phyloP scores from a whole-genome alignment of 1,139 yeast species.

The Kazachstania sp. region DNA sequence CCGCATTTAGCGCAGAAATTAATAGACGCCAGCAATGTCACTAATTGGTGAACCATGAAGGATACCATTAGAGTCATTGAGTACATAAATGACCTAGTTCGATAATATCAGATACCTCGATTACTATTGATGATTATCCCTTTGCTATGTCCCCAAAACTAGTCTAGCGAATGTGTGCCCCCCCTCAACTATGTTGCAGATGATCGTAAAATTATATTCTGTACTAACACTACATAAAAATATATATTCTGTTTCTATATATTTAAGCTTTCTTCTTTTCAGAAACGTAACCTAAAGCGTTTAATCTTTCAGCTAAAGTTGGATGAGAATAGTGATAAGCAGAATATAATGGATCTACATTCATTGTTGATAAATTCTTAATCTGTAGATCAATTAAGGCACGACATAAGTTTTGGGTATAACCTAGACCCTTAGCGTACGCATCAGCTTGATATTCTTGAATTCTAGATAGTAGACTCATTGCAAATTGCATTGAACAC shows the following conservation, averaged over 20 bases:
- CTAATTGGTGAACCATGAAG: no score
- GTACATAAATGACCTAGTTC: no score
- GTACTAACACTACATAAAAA: not conserved
- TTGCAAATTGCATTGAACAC: conserved; percentile 53
- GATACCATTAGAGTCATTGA: no score
- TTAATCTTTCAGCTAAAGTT: conserved; percentile 75
- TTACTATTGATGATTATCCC: no score
- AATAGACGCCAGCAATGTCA: no score
- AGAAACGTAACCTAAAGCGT: conserved; percentile 51
- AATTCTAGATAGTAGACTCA: conserved; percentile 67
- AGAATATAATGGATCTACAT: conserved; percentile 83
- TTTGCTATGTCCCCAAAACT: no score
- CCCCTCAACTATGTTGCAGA: no score
- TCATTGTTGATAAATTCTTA: conserved; percentile 74
- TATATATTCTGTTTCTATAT: not conserved
- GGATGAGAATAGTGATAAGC: conserved; percentile 91
- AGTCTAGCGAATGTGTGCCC: no score
- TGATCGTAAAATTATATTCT: not conserved
- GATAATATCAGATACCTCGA: no score
- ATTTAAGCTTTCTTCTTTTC: conserved; percentile 33
- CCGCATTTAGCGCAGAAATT: no score
- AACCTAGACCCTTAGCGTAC: conserved; percentile 69
- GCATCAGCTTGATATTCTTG: conserved; percentile 91
- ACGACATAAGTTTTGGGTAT: conserved; percentile 55
- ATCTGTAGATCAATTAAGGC: conserved; percentile 70